Percentiles rank a stretch among this genome's conserved stretches.
phyloP scores from a whole-genome alignment of 192 early-diverging fungal species.

The Physocladia obscura region DNA sequence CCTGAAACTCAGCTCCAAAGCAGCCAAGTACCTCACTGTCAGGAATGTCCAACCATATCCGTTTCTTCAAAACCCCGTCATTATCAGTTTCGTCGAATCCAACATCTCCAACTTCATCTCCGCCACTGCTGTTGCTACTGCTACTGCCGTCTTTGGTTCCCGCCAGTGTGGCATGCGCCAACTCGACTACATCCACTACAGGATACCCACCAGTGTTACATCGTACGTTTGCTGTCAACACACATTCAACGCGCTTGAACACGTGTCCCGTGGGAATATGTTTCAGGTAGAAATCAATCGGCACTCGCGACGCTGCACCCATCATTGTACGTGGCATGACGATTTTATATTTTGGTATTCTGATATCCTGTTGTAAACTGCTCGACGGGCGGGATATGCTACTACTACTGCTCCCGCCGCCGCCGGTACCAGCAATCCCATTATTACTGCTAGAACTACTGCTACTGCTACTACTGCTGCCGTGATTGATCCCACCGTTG shows the following conservation, averaged over 20 bases:
- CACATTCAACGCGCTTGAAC: not conserved
- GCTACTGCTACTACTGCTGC: not conserved
- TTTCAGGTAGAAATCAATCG: constrained; percentile 14
- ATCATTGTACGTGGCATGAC: constrained; percentile 22
- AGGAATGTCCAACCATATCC: constrained; percentile 16
- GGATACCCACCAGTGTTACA: not conserved
- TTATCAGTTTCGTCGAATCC: not conserved
- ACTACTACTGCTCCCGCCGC: not conserved
- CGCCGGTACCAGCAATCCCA: not conserved
- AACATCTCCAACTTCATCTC: not conserved
- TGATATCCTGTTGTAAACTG: not conserved
- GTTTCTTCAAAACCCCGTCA: constrained; percentile 12
- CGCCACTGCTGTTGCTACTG: not conserved
- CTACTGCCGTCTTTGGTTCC: not conserved
- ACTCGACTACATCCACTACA: not conserved
- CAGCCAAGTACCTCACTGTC: not conserved
- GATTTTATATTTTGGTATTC: constrained; percentile 7
- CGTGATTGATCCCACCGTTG: not conserved
- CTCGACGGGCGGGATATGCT: not conserved
- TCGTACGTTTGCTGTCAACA: not conserved
- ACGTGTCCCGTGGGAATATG: not conserved
- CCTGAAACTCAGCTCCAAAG: constrained; percentile 8
- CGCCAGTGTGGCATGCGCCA: not conserved
- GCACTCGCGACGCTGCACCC: constrained; percentile 11
- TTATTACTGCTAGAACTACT: not conserved